Evolutionary conservation across 306 rosid species (phyloP).

Genomic region (Vicia villosa): DNA sequence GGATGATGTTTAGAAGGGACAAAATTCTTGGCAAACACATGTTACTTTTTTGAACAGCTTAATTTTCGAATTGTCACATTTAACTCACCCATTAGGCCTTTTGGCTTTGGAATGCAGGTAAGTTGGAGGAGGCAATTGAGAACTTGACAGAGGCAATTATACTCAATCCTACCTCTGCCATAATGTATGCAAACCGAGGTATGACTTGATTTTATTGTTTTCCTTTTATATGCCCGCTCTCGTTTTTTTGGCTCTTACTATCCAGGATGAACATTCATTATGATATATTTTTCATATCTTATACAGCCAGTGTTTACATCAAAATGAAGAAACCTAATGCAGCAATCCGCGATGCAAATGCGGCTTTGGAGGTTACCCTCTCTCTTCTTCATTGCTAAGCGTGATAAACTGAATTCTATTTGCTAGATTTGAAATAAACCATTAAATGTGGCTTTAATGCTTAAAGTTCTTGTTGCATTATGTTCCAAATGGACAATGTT

Average conservation of each 20-base stretch:
- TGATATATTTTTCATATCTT: conserved; percentile 20
- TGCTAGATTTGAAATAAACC: conserved; percentile 14
- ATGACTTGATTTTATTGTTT: conserved; percentile 16
- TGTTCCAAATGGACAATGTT: background rate
- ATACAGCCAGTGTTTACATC: conserved; percentile 76
- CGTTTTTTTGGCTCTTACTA: conserved; percentile 21
- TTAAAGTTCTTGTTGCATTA: conserved; percentile 8
- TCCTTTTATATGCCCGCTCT: background rate
- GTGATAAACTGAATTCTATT: conserved; percentile 9
- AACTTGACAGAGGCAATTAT: conserved; percentile 73
- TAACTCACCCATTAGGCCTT: background rate
- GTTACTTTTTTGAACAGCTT: background rate
- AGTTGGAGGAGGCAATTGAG: conserved; percentile 75
- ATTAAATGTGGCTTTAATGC: background rate
- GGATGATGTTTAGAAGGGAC: background rate
- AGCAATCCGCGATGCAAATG: conserved; percentile 84
- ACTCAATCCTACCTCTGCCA: conserved; percentile 85
- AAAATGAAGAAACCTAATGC: conserved; percentile 95
- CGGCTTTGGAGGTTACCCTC: conserved; percentile 76
- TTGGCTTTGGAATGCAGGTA: conserved; percentile 50
- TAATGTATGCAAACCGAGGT: conserved; percentile 93
- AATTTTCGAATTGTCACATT: conserved; percentile 1
- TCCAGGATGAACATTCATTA: background rate
- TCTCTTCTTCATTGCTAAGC: background rate
- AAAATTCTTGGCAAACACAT: background rate